Conservation (phyloP, 805 yeast genomes). For the Ogataea wickerhamii region DNA sequence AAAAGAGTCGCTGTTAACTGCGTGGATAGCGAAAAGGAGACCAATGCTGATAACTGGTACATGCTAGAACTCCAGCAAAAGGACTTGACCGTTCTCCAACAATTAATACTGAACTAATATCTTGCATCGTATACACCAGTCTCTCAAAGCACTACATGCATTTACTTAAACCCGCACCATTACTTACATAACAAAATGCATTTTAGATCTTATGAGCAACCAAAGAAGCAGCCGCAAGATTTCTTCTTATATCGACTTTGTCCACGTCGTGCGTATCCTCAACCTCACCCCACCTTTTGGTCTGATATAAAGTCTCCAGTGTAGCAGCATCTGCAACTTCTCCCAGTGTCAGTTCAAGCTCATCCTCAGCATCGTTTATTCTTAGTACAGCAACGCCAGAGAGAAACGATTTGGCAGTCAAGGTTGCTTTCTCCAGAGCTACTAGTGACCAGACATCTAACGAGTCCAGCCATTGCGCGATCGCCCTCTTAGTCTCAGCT, state of each 20-base stretch:
- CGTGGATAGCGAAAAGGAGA: slow-evolving; percentile 14
- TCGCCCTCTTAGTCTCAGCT: slow-evolving; percentile 56
- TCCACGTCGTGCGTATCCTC: slow-evolving; percentile 99
- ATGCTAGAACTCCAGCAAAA: slow-evolving; percentile 12
- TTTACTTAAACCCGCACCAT: too few relatives aligned
- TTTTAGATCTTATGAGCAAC: slow-evolving; percentile 33
- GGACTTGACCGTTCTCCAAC: background rate
- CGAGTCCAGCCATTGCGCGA: slow-evolving; percentile 55
- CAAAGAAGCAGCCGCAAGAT: slow-evolving; percentile 74
- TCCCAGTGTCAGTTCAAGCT: slow-evolving; percentile 46
- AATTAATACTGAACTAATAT: background rate
- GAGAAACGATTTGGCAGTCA: slow-evolving; percentile 81
- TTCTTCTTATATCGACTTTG: slow-evolving; percentile 80
- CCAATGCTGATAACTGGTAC: slow-evolving; percentile 6
- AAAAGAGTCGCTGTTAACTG: slow-evolving; percentile 12
- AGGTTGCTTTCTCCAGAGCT: slow-evolving; percentile 85
- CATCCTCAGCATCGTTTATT: slow-evolving; percentile 31
- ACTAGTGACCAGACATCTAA: slow-evolving; percentile 76
- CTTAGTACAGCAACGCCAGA: slow-evolving; percentile 71
- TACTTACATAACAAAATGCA: slow-evolving; percentile 1
- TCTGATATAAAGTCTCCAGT: slow-evolving; percentile 80
- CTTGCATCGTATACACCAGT: background rate
- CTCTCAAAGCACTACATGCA: too few relatives aligned
- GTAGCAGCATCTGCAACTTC: slow-evolving; percentile 75
- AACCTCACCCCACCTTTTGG: slow-evolving; percentile 95